Percentiles rank a stretch among this genome's conserved stretches.
phyloP scores from a whole-genome alignment of 306 rosid species.

The Inga leiocalycina region DNA sequence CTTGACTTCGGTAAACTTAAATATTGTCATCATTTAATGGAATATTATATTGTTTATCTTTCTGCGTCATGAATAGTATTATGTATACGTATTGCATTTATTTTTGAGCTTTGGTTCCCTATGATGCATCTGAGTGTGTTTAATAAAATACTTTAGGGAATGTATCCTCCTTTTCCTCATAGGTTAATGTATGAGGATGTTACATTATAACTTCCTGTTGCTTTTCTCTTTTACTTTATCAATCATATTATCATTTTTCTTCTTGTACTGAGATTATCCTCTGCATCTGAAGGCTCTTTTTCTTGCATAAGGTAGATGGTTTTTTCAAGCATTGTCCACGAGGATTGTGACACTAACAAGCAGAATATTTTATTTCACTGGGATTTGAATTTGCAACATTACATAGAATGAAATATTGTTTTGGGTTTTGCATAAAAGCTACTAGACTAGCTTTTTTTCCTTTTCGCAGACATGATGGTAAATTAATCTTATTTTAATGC shows the following conservation, averaged over 20 bases:
- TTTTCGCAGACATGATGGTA: conserved; percentile 21
- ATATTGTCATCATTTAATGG: conserved; percentile 35
- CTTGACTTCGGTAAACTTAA: conserved; percentile 89
- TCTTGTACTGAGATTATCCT: neutral
- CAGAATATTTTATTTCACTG: conserved; percentile 5
- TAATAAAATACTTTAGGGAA: conserved; percentile 4
- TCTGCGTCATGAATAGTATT: conserved; percentile 1
- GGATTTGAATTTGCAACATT: conserved; percentile 4
- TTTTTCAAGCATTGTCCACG: neutral
- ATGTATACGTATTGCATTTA: neutral
- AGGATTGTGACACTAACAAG: neutral
- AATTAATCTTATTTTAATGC: conserved; percentile 18
- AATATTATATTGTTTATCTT: conserved; percentile 29
- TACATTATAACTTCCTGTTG: conserved; percentile 1
- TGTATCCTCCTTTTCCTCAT: conserved; percentile 2
- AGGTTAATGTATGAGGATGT: neutral
- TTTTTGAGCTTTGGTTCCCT: conserved; percentile 12
- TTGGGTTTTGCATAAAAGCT: conserved; percentile 4
- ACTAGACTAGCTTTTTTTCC: conserved; percentile 22
- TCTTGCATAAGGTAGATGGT: neutral
- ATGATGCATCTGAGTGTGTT: conserved; percentile 11
- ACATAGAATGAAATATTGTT: neutral
- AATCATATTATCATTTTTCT: neutral
- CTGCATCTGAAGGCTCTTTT: neutral
- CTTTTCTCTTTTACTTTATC: neutral